Evolutionary conservation across 306 rosid species (phyloP).

Genomic region (Fragaria ananassa): DNA sequence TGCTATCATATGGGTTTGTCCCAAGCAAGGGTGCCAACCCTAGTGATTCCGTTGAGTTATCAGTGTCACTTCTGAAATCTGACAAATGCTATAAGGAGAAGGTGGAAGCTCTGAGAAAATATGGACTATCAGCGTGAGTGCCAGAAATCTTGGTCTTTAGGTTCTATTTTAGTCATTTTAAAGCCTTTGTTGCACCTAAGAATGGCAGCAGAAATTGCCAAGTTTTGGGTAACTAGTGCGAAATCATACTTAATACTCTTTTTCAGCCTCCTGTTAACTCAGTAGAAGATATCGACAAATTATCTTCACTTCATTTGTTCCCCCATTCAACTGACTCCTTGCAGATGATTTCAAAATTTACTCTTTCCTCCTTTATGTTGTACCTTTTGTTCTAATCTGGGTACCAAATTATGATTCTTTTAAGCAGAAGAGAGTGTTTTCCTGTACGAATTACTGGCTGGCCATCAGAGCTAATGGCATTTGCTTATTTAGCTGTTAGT

Average conservation of each 20-base stretch:
- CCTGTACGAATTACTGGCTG: constrained; percentile 89
- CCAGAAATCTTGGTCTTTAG: background rate
- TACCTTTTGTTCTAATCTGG: background rate
- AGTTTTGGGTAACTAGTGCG: background rate
- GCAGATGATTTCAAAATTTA: background rate
- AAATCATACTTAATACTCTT: background rate
- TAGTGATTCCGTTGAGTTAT: constrained; percentile 79
- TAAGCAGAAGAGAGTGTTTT: constrained; percentile 73
- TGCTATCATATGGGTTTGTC: constrained; percentile 91
- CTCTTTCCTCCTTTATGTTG: background rate
- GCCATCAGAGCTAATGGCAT: constrained; percentile 90
- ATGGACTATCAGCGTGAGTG: constrained; percentile 69
- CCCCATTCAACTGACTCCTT: background rate
- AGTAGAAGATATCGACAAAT: background rate
- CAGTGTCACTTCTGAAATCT: constrained; percentile 64
- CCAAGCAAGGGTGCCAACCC: constrained; percentile 92
- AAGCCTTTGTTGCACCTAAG: background rate
- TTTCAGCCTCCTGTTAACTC: background rate
- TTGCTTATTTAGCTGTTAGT: constrained; percentile 82
- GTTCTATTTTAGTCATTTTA: background rate
- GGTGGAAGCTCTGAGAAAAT: constrained; percentile 57
- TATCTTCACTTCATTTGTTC: background rate
- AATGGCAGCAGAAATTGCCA: background rate
- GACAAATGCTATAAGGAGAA: constrained; percentile 73
- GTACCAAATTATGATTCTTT: constrained; percentile 20